Base-by-base conservation (phyloP, 1,139 yeast species). In the Sugiyamaella japonica region DNA sequence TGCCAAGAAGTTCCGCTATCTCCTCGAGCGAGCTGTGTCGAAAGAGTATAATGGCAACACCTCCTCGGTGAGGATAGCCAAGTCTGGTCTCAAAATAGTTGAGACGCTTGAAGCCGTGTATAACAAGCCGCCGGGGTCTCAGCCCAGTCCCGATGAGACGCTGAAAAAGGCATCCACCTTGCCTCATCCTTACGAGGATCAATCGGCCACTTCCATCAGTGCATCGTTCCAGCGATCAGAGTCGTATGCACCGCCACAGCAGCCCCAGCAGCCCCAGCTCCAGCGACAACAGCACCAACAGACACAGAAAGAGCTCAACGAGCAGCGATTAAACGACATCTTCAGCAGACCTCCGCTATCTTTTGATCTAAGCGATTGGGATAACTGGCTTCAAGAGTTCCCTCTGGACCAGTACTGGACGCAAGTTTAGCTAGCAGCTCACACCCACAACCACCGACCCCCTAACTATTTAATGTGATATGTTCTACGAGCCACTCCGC, bases 311-410 rank as follows among this genome's bases (percentile, higher is more conserved):
- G 42, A 23, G 15, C 2, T 46, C 20, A 37, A 15, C 28, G 52
- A 34, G 16, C 42, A 36, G 38, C 48, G 44, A n/a, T 13, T 43
- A 17, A 48, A 41, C 31, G 52, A 41, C 7, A 40, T 48, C 15
- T 42, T 54, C 36, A 38, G 44, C 17, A 40, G 42, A 12, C 56
- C 53, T 9, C 60, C 61, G 8, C 32, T 53, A 31, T 46, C 57
- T n/a, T 58, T 58, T 50, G 60, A 56, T 31, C 46, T 57, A 12
- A 46, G 49, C 17, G 61, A 58, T 44, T 58, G 61, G 61, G 61
- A 58, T 40, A 54, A 47, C 17, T 58, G 61, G 60, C 48, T 58
- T 6, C 56, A 50, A 23, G 58, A 56, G 29, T 34, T 57, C 20
- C 55, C 55, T 13, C 16, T 47, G 17, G 48, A 39, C 15, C 50